Percentiles rank a stretch among this genome's conserved stretches.
phyloP scores from a whole-genome alignment of 306 rosid species.

The Carpinus viminea region DNA sequence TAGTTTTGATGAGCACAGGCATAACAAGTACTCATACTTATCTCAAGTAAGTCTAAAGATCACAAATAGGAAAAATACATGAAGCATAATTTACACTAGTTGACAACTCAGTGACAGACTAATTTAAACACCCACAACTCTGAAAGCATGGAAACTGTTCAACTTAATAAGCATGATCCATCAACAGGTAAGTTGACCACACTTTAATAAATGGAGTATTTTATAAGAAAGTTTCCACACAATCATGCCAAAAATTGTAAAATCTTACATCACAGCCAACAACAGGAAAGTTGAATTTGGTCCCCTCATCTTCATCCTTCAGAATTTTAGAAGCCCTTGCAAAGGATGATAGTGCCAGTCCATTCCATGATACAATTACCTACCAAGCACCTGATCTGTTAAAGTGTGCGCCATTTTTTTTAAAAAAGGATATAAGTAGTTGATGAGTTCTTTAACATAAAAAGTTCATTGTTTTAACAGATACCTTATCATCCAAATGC shows the following conservation, averaged over 20 bases:
- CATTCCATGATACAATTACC: conserved; percentile 99
- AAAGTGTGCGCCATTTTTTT: neutral
- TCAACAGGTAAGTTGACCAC: neutral
- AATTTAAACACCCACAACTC: neutral
- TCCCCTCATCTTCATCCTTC: conserved; percentile 54
- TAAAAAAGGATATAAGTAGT: neutral
- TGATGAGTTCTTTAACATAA: neutral
- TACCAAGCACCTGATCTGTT: conserved; percentile 39
- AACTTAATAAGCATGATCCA: neutral
- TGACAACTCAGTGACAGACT: neutral
- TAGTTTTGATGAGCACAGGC: neutral
- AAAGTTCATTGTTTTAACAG: conserved; percentile 14
- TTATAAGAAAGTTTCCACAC: neutral
- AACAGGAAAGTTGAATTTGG: conserved; percentile 77
- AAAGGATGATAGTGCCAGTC: conserved; percentile 82
- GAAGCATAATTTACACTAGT: neutral
- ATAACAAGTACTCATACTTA: neutral
- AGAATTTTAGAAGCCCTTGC: conserved; percentile 93
- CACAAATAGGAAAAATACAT: neutral
- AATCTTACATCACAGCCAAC: conserved; percentile 74
- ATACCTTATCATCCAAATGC: conserved; percentile 91
- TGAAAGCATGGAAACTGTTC: neutral
- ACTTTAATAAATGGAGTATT: neutral
- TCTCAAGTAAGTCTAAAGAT: neutral
- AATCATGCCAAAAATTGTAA: conserved; percentile 11